These are phyloP conservation scores for Globisporangium abappressorium DNA, from an alignment of 352 stramenopile species.

Conservation along the genomic window DNA sequence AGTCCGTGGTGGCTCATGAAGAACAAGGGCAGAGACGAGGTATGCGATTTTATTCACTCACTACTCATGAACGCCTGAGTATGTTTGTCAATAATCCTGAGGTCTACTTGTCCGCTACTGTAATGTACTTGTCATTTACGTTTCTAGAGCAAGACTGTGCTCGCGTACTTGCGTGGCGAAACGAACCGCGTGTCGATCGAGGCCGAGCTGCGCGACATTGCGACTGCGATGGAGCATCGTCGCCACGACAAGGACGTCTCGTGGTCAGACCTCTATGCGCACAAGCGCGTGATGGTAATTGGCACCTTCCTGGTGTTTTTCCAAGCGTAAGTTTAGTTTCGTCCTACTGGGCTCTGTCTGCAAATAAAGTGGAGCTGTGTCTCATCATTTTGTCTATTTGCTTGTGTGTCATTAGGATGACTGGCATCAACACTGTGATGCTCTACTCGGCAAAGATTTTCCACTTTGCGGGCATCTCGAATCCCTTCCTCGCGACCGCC, in stretches of 20 bases:
- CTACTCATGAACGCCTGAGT: neutral
- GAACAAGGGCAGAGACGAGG: conserved; percentile 45
- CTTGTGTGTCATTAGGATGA: conserved; percentile 45
- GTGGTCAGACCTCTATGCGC: conserved; percentile 51
- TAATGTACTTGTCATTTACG: neutral
- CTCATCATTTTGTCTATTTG: neutral
- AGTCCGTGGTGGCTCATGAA: conserved; percentile 90
- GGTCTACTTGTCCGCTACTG: neutral
- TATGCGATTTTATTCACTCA: neutral
- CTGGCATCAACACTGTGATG: conserved; percentile 91
- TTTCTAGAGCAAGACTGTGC: conserved; percentile 23
- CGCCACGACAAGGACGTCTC: conserved; percentile 36
- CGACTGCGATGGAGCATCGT: conserved; percentile 55
- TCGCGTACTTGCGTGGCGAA: conserved; percentile 41
- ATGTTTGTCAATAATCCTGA: neutral
- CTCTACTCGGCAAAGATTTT: conserved; percentile 92
- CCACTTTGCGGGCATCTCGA: conserved; percentile 83
- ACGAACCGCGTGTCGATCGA: conserved; percentile 43
- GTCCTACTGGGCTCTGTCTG: neutral
- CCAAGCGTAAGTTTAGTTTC: conserved; percentile 42
- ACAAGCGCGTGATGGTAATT: conserved; percentile 58
- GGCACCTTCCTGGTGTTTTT: conserved; percentile 77
- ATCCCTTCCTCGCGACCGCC: conserved; percentile 79
- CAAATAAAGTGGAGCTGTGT: neutral
- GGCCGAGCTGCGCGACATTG: conserved; percentile 59